These are phyloP conservation scores for Hylodesmum podocarpum DNA, from an alignment of 306 rosid species.

Conservation along the genomic window DNA sequence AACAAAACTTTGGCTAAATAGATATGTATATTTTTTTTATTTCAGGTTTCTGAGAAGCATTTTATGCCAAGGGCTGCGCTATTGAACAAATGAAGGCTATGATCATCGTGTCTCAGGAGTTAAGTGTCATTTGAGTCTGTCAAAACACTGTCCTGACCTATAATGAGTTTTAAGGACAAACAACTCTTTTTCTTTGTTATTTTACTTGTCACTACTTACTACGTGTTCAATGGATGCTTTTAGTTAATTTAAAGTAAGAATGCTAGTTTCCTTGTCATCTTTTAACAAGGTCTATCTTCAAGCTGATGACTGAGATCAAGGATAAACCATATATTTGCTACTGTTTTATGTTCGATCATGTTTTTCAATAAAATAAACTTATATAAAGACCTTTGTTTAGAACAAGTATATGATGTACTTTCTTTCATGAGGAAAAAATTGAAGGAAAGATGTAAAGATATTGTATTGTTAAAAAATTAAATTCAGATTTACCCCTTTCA, in stretches of 20 bases:
- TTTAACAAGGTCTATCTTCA: not conserved
- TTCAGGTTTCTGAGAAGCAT: slow-evolving; percentile 75
- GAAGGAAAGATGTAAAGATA: not conserved
- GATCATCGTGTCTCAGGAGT: slow-evolving; percentile 22
- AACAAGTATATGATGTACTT: not conserved
- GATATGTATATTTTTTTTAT: not conserved
- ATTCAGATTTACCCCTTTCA: no score
- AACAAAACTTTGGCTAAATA: not conserved
- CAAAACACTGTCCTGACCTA: slow-evolving; percentile 36
- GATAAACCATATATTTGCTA: not conserved
- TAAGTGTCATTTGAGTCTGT: slow-evolving; percentile 37
- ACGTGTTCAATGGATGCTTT: slow-evolving; percentile 32
- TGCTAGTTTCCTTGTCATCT: slow-evolving; percentile 30
- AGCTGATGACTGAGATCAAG: not conserved
- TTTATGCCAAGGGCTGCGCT: slow-evolving; percentile 68
- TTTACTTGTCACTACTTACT: slow-evolving; percentile 35
- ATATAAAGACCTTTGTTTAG: not conserved
- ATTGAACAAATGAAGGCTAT: slow-evolving; percentile 60
- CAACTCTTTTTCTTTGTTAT: slow-evolving; percentile 26
- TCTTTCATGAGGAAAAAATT: not conserved
- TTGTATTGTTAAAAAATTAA: not conserved
- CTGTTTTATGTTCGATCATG: not conserved
- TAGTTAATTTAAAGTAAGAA: slow-evolving; percentile 37
- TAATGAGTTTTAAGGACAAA: slow-evolving; percentile 40
- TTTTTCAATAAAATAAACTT: no score